Base-by-base conservation (phyloP, 192 early-diverging fungal species). In the Backusella australiensis region DNA sequence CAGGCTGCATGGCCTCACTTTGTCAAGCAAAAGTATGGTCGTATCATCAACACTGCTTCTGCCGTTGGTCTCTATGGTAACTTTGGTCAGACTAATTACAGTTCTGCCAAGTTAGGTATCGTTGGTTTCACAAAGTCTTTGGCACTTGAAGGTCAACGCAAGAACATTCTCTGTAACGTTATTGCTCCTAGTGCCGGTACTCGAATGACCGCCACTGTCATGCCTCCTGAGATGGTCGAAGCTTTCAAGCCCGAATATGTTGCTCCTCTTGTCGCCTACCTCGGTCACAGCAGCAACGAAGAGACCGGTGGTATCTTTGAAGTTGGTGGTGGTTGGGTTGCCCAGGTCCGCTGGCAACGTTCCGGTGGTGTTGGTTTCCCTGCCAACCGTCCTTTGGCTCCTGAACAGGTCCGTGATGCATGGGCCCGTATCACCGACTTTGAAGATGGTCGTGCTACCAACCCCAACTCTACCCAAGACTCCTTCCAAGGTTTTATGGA, bases 121-220 rank as follows among this genome's bases (percentile, higher is more conserved):
- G 88, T 96, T 78, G 97, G 95, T 42, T 82, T 98, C 67, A 95
- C 91, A 81, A 92, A 93, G 84, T 94, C 95, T n/a, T 86, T 98
- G 73, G 96, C 97, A 49, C 78, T 95, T 5, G 97, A 99, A 86
- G 97, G 97, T 74, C 85, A 87, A 74, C 92, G 94, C 79, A 88
- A 91, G 82, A 96, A 96, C 83, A 99, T 99, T 84, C 83, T 96
- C 73, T 89, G 87, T 71, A 98, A 99, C 84, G 92, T 95, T 67
- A 96, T 99, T 85, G 97, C 96, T 35, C 97, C 97, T 74, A 98
- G 95, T 80, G 97, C 97, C 17, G 97, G 96, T 44, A 98, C 97
- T 4, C 87, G 91, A 52, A 99, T 99, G 97, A 98, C 97, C 7
- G 97, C 96, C 74, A 98, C 97, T 66, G 86, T 99, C 74, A 90